A percentile compares a stretch with the other conserved stretches of the same genome.
phyloP scores from a whole-genome alignment of 257 asterid genomes.

The Leonotis leonurus region DNA sequence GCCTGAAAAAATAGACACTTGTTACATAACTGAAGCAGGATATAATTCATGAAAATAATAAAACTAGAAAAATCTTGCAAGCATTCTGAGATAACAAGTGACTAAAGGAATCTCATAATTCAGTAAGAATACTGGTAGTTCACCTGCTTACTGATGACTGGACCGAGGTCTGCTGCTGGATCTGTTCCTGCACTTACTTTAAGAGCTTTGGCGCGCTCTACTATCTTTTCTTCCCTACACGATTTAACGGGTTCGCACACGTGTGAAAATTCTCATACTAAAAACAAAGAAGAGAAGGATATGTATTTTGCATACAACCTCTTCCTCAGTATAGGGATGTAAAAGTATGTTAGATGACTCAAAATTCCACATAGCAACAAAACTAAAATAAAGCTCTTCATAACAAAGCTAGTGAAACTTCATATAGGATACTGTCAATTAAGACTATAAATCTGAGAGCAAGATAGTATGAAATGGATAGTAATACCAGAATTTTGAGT shows the following conservation, averaged over 20 bases:
- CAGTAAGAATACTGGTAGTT: slow-evolving; percentile 13
- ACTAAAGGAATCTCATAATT: not conserved
- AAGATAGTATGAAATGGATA: not conserved
- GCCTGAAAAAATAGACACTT: slow-evolving; percentile 45
- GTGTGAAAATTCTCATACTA: slow-evolving; percentile 2
- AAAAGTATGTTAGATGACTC: not conserved
- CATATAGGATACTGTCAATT: not conserved
- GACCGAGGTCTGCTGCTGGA: slow-evolving; percentile 96
- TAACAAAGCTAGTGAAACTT: not conserved
- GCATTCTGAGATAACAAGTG: not conserved
- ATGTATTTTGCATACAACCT: not conserved
- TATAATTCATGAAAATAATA: not conserved
- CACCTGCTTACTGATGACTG: slow-evolving; percentile 97
- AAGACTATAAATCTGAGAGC: not conserved
- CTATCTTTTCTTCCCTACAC: slow-evolving; percentile 82
- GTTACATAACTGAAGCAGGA: slow-evolving; percentile 6
- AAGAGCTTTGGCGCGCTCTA: slow-evolving; percentile 89
- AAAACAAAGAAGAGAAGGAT: not conserved
- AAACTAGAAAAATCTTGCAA: not conserved
- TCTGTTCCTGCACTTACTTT: slow-evolving; percentile 85
- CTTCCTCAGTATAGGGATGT: not conserved
- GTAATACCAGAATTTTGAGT: slow-evolving; percentile 74
- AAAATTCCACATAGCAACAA: not conserved
- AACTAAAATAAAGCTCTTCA: not conserved
- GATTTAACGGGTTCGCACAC: not conserved